Conservation (phyloP, 1,284 basidiomycete genomes). For the Somion occarium region DNA sequence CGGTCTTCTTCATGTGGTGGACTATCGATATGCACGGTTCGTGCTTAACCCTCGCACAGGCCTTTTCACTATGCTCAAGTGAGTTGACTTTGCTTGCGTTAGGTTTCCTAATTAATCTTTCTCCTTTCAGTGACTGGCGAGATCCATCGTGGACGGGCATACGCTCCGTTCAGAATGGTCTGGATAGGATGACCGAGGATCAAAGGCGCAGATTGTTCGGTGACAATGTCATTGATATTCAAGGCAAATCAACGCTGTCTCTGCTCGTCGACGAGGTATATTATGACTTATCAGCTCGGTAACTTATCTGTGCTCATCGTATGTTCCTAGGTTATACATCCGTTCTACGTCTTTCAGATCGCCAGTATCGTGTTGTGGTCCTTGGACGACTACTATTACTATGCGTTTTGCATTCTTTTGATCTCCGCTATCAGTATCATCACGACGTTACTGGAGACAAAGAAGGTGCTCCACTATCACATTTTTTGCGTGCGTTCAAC, state of each 20-base stretch:
- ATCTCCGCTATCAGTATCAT: slow-evolving; percentile 87
- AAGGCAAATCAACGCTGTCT: slow-evolving; percentile 78
- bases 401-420: slow-evolving; percentile 94
- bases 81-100: slow-evolving; percentile 16
- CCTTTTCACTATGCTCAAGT: slow-evolving; percentile 82
- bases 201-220: slow-evolving; percentile 82
- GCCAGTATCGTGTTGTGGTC: slow-evolving; percentile 95
- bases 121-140: slow-evolving; percentile 86
- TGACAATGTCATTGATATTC: slow-evolving; percentile 87
- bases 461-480: slow-evolving; percentile 53
- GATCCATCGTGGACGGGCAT: slow-evolving; percentile 76
- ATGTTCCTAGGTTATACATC: slow-evolving; percentile 72
- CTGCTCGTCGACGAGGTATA: slow-evolving; percentile 88
- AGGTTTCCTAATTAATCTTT: slow-evolving; percentile 8
- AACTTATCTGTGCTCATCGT: not conserved
- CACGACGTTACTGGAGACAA: slow-evolving; percentile 91
- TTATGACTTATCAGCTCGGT: slow-evolving; percentile 12
- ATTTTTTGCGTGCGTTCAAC: not conserved
- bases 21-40: slow-evolving; percentile 90
- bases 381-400: slow-evolving; percentile 94
- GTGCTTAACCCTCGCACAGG: slow-evolving; percentile 83
- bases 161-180: slow-evolving; percentile 58
- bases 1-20: slow-evolving; percentile 55
- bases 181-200: slow-evolving; percentile 47
- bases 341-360: slow-evolving; percentile 98